A percentile compares a stretch with the other conserved stretches of the same genome.
phyloP scores from a whole-genome alignment of 148 eudicot species.

The Euryodendron excelsum region DNA sequence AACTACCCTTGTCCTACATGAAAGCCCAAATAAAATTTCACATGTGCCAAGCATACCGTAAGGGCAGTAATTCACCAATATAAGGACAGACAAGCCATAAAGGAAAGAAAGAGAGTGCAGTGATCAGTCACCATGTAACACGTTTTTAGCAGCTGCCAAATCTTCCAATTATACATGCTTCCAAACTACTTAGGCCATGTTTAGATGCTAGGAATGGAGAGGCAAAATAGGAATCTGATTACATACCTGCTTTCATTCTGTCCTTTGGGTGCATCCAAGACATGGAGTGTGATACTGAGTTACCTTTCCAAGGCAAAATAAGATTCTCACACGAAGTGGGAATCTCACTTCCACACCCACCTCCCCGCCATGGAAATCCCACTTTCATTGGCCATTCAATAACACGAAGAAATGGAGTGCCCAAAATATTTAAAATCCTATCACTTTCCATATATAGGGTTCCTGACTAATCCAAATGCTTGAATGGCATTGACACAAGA shows the following conservation, averaged over 20 bases:
- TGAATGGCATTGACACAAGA: too few relatives aligned
- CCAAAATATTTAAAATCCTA: too few relatives aligned
- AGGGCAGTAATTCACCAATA: not conserved
- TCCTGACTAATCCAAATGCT: too few relatives aligned
- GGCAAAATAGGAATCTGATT: not conserved
- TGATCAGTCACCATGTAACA: not conserved
- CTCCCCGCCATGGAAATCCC: too few relatives aligned
- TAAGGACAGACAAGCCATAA: not conserved
- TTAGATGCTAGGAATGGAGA: not conserved
- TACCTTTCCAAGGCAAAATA: not conserved
- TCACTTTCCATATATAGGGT: too few relatives aligned
- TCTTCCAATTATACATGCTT: not conserved
- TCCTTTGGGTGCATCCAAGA: not conserved
- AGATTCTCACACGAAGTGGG: not conserved
- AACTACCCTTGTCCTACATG: slow-evolving; percentile 52
- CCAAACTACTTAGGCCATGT: not conserved
- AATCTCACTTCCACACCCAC: too few relatives aligned
- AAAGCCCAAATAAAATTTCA: not conserved
- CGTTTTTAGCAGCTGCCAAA: not conserved
- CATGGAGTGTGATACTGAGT: not conserved
- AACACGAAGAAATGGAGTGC: too few relatives aligned
- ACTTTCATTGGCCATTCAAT: too few relatives aligned
- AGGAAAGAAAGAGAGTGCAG: not conserved
- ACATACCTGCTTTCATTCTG: not conserved
- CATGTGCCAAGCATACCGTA: not conserved